Percentiles rank a stretch among this genome's conserved stretches.
Conservation (phyloP, 2,329 filamentous ascomycete genomes). For the Penicillium sp. region DNA sequence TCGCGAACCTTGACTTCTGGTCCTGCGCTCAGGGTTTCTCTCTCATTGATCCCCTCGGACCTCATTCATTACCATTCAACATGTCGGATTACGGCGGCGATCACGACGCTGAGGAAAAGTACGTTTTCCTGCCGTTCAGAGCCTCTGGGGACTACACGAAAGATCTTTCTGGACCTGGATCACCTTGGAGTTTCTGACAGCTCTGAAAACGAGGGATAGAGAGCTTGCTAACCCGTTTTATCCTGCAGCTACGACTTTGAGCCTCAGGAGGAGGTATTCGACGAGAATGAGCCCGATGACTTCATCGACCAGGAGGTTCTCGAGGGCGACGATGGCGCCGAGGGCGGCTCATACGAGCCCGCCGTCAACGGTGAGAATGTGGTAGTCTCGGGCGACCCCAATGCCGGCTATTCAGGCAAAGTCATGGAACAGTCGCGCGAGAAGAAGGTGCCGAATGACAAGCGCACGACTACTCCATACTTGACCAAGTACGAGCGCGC, state of each 20-base stretch:
- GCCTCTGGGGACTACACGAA: slow-evolving; percentile 15
- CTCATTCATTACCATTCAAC: slow-evolving; percentile 21
- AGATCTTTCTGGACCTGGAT: slow-evolving; percentile 16
- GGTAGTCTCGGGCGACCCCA: slow-evolving; percentile 54
- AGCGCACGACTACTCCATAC: slow-evolving; percentile 91
- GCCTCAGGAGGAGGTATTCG: slow-evolving; percentile 64
- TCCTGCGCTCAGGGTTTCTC: slow-evolving; percentile 22
- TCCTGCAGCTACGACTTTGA: slow-evolving; percentile 50
- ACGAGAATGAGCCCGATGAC: slow-evolving; percentile 66
- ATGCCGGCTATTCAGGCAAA: slow-evolving; percentile 51
- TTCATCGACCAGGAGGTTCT: slow-evolving; percentile 59
- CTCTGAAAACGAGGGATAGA: slow-evolving; percentile 9
- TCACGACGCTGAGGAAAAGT: slow-evolving; percentile 63
- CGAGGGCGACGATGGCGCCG: slow-evolving; percentile 56
- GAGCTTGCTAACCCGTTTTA: slow-evolving; percentile 28
- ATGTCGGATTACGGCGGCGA: slow-evolving; percentile 78
- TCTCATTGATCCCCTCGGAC: slow-evolving; percentile 16
- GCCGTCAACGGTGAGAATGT: slow-evolving; percentile 43
- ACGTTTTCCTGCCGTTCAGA: slow-evolving; percentile 34
- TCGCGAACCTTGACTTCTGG: slow-evolving; percentile 18
- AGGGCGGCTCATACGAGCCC: slow-evolving; percentile 39
- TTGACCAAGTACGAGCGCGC: slow-evolving; percentile 99
- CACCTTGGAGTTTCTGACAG: slow-evolving; percentile 3
- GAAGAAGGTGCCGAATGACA: slow-evolving; percentile 87
- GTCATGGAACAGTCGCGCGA: slow-evolving; percentile 62